Conservation (phyloP, 1,284 basidiomycete genomes). For the Pisolithus thermaeus region DNA sequence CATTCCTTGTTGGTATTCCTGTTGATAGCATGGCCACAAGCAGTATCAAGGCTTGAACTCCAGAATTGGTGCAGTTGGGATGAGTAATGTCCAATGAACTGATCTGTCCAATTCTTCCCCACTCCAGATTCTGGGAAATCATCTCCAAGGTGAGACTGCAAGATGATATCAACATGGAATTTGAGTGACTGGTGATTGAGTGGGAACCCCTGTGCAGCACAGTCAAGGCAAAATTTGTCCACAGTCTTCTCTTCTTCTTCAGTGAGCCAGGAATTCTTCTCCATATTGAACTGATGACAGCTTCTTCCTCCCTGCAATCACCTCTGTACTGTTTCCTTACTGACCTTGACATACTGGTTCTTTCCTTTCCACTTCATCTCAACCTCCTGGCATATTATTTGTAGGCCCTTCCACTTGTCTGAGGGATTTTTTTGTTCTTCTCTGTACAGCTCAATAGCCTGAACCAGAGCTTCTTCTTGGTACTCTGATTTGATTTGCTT, state of each 20-base stretch:
- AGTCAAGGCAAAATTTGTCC: background rate
- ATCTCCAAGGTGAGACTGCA: background rate
- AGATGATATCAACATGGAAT: background rate
- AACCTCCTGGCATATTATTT: background rate
- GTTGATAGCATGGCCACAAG: no score
- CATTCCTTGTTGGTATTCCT: no score
- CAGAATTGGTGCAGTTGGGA: background rate
- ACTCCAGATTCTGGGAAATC: background rate
- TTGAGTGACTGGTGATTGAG: background rate
- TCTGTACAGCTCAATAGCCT: background rate
- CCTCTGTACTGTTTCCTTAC: background rate
- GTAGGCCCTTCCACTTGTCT: background rate
- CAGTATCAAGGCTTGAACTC: background rate
- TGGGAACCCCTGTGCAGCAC: background rate
- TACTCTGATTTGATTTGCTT: background rate
- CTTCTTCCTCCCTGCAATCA: background rate
- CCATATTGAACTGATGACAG: background rate
- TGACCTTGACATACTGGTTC: background rate
- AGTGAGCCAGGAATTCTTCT: background rate
- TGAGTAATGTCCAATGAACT: background rate
- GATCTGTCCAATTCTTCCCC: background rate
- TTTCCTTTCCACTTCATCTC: background rate
- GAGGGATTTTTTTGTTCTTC: background rate
- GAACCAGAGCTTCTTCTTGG: conserved; percentile 1
- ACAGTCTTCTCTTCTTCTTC: background rate